Base-by-base conservation (phyloP, 495 filamentous ascomycete genomes). In the Chaetomidium leptoderma region DNA sequence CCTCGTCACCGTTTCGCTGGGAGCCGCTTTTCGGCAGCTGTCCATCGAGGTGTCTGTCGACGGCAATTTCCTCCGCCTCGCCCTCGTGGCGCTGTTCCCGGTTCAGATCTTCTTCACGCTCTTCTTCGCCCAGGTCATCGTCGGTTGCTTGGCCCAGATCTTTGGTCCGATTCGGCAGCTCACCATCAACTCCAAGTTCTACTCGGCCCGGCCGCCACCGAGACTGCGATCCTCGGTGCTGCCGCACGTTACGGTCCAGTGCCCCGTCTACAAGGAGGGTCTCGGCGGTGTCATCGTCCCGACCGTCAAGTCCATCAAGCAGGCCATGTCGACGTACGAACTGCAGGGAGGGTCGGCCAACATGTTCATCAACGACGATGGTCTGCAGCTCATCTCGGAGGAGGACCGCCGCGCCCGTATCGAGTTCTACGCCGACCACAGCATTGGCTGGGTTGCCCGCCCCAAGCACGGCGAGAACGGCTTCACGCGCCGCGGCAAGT, bases 281-380 rank as follows among this genome's bases (percentile, higher is more conserved):
- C 74, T 89, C 24, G 58, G 56, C 21, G 81, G 74, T 50, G 85
- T 87, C 67, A 87, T 88, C 66, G 81, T 74, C 19, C 85, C 86
- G 6, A 89, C 86, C 0, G 80, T 89, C 63, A 77, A 78, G 61
- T 88, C 85, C 16, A 78, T 89, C 67, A 88, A 89, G 69, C 77
- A 83, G 61, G 86, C 86, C 48, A 88, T 88, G 64, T 85, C 85
- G 37, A 89, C 87, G 0, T 91, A 91, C 66, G 87, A 91, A 63
- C 77, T 90, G 39, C 87, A 90, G 67, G 87, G 87, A 54, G 87
- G 87, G 27, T 89, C 87, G 1, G 87, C 87, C 13, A 90, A 90
- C 64, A 82, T 91, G 71, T 89, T 91, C 63, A 79, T 91, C 72
- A 90, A 91, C 67, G 87, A 91, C 63, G 87, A 91, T 62, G 87